A percentile compares a stretch with the other conserved stretches of the same genome.
These are phyloP conservation scores for Oryza meridionalis DNA, from an alignment of 176 grass and related monocot genomes.

Conservation along the genomic window DNA sequence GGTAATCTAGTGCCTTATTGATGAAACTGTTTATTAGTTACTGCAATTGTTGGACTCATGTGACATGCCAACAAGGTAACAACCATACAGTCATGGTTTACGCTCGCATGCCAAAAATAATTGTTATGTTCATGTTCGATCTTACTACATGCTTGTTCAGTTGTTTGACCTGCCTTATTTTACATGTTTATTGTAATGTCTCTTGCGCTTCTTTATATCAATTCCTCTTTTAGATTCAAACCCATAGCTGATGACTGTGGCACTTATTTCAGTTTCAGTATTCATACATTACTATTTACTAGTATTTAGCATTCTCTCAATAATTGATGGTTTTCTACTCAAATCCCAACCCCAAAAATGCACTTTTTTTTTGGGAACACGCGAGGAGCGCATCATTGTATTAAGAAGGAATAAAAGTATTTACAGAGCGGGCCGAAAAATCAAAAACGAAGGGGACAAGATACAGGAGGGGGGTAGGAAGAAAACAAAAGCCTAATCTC, in stretches of 20 bases:
- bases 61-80: not conserved
- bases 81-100: not conserved
- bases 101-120: not conserved
- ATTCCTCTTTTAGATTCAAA: not conserved
- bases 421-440: too few relatives aligned
- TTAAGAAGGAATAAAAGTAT: too few relatives aligned
- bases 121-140: slow-evolving; percentile 9
- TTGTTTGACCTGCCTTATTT: slow-evolving; percentile 12
- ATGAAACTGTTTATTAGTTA: slow-evolving; percentile 13
- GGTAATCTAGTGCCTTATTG: slow-evolving; percentile 52
- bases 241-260: not conserved
- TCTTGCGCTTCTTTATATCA: not conserved
- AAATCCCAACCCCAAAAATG: too few relatives aligned
- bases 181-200: not conserved
- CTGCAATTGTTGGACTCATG: not conserved
- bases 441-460: too few relatives aligned
- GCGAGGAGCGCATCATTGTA: too few relatives aligned
- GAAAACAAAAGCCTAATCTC: too few relatives aligned
- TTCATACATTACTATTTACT: not conserved
- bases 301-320: not conserved
- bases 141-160: not conserved
- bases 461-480: too few relatives aligned
- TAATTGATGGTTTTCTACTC: too few relatives aligned
- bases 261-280: not conserved
- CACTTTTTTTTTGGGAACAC: too few relatives aligned